A percentile compares a stretch with the other conserved stretches of the same genome.
Evolutionary conservation across 305 asterid genomes (phyloP).

Genomic region (Fraxinus baroniana): DNA sequence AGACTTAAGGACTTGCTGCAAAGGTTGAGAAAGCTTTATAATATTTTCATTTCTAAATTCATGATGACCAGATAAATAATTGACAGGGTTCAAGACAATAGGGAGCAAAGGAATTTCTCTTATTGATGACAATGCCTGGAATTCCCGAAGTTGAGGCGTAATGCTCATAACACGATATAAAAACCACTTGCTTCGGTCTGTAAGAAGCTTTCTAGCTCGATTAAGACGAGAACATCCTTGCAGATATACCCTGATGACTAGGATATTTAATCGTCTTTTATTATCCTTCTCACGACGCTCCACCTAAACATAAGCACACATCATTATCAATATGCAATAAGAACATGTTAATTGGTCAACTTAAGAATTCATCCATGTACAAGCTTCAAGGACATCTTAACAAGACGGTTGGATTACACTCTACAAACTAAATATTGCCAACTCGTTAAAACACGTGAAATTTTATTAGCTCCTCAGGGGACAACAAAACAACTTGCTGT

Average conservation of each 20-base stretch:
- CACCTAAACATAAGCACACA: conserved; percentile 51
- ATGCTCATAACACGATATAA: conserved; percentile 84
- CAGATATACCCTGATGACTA: conserved; percentile 73
- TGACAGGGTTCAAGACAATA: conserved; percentile 74
- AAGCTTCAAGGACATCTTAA: conserved; percentile 11
- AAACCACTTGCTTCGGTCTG: conserved; percentile 93
- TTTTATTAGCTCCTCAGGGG: conserved; percentile 18
- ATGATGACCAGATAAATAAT: conserved; percentile 43
- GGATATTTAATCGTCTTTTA: conserved; percentile 63
- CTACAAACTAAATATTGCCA: conserved; percentile 6
- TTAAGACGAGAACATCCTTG: conserved; percentile 80
- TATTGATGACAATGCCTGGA: conserved; percentile 92
- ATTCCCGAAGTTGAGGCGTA: conserved; percentile 96
- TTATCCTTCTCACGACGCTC: conserved; percentile 88
- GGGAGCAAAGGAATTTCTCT: conserved; percentile 87
- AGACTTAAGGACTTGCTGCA: conserved; percentile 66
- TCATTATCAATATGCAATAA: conserved; percentile 34
- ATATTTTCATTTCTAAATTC: conserved; percentile 49
- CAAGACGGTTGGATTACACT: background rate
- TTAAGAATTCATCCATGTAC: conserved; percentile 9
- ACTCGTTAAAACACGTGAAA: background rate
- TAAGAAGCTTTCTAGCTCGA: conserved; percentile 75
- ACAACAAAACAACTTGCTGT: background rate
- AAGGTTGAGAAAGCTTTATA: conserved; percentile 54
- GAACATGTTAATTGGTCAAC: conserved; percentile 20